A percentile compares a stretch with the other conserved stretches of the same genome.
Evolutionary conservation across 1,284 basidiomycete species (phyloP).

Genomic region (Vanrija sp.): DNA sequence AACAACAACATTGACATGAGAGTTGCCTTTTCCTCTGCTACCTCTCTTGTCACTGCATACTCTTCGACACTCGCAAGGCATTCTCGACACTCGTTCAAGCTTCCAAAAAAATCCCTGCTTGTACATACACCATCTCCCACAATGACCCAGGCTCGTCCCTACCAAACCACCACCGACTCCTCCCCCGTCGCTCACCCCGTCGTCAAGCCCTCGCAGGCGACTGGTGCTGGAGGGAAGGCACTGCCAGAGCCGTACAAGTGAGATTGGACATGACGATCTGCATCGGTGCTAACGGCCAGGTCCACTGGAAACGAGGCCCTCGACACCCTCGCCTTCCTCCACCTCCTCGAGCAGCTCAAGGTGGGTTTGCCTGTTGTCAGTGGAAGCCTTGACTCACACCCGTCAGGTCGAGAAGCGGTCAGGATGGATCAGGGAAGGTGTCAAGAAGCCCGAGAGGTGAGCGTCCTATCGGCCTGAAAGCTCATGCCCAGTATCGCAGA

Average conservation of each 20-base stretch:
- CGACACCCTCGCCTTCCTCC: slow-evolving; percentile 82
- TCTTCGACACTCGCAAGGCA: too few relatives aligned
- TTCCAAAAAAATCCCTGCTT: too few relatives aligned
- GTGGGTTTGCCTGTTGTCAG: slow-evolving; percentile 46
- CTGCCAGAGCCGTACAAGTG: slow-evolving; percentile 21
- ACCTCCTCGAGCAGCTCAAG: slow-evolving; percentile 81
- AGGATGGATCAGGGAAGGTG: slow-evolving; percentile 82
- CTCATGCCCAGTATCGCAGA: slow-evolving; percentile 72
- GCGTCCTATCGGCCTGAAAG: slow-evolving; percentile 1
- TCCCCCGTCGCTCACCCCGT: not conserved
- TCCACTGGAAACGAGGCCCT: slow-evolving; percentile 57
- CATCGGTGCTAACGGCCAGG: slow-evolving; percentile 46
- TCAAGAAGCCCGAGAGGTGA: slow-evolving; percentile 74
- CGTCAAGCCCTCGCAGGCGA: not conserved
- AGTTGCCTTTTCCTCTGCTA: too few relatives aligned
- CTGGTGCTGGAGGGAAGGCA: slow-evolving; percentile 16
- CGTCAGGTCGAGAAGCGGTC: slow-evolving; percentile 84
- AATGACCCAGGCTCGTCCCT: too few relatives aligned
- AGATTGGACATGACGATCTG: not conserved
- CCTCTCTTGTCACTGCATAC: too few relatives aligned
- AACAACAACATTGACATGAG: too few relatives aligned
- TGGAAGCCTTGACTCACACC: not conserved
- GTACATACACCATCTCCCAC: too few relatives aligned
- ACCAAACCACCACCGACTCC: too few relatives aligned
- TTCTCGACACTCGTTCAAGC: too few relatives aligned